Base-by-base conservation (phyloP, 768 basidiomycete species). In the Tricholoma matsutake region DNA sequence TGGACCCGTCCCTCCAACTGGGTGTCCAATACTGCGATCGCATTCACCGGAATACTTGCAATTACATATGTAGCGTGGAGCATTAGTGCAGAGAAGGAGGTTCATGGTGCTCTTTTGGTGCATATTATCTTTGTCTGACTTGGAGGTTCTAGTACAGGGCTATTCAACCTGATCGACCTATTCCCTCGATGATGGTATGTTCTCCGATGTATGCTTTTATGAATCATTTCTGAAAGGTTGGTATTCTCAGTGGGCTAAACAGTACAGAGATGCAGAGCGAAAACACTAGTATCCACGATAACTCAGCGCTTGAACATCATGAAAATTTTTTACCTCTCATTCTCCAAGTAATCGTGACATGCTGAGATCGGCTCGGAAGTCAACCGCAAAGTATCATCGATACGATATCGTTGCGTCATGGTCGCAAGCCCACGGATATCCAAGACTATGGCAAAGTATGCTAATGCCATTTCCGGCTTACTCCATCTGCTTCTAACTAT, bases 1-100 rank as follows among this genome's bases (percentile, higher is more conserved):
- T 98, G 95, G 95, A 85, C 86, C 35, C 85, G 92, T 18, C 95
- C 95, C 6, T 78, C 85, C 22, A 96, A 95, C 77, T 97, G 95
- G 95, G 86, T 84, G 60, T 73, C 85, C 28, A 96, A 95, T 78
- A 96, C 95, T 2, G 84, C 83, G 1, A 83, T 96, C 56, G 81
- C 83, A 16, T 82, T 85, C 61, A 78, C 80, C 58, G 92, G 92
- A 3, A 88, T 96, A 59, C 75, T 84, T 41, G 79, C 83, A 2
- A 75, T 87, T 4, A 85, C 86, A 6, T 93, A 86, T 63, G 77
- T 69, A 3, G 73, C 88, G 10, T 95, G 88, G 87, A 80, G 75
- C 32, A 72, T 89, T 61, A 92, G 90, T 64, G 92, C 92, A 13
- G 83, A 83, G 57, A 82, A 86, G 65, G 94, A 96, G 86, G 93